Base-by-base conservation (phyloP, 1,284 basidiomycete genomes). In the Ustilago tritici region DNA sequence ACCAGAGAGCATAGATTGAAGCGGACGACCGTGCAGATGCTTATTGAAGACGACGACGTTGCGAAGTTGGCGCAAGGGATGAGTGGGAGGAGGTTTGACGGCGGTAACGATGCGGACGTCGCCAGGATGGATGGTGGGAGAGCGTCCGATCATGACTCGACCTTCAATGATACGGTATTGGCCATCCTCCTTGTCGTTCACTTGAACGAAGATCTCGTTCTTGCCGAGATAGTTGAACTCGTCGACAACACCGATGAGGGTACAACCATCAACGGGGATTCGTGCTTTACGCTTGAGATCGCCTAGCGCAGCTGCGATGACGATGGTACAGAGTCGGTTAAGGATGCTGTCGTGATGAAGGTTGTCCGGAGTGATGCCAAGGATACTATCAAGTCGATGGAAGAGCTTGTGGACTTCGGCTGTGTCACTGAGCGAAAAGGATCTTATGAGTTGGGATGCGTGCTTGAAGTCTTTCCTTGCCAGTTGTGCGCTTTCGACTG, bases 1-100 rank as follows among this genome's bases (percentile, higher is more conserved):
- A 5, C 72, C 71, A 31, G 66, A 62, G 14, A 81, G 70, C 50
- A 76, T 79, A 15, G 69, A 67, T n/a, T 68, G 66, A 19, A 81
- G 61, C 4, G 74, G 72, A 10, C 76, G 57, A 2, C 52, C 63
- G 1, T 41, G 34, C 5, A 61, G 59, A 28, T 56, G 36, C 35
- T 64, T 68, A 47, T 50, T 73, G 62, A 81, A 79, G 17, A 79
- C 73, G 43, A 81, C 34, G 19, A 68, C 70, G 40, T 81, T 81
- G 49, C 63, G 62, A 19, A 81, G 56, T 47, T 71, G 53, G 10
- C 49, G 47, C 3, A 81, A 63, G 12, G 79, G 79, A 56, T 73
- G 70, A 8, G 34, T 47, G 2, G 53, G n/a, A 8, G 77, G 70
- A n/a, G 67, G 61, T 4, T 55, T 61, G n/a, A 79, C 65, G 4